Percentiles rank a stretch among this genome's conserved stretches.
Evolutionary conservation across 2,329 filamentous ascomycete genomes (phyloP).

Genomic region (Botryosphaeria dothidea): DNA sequence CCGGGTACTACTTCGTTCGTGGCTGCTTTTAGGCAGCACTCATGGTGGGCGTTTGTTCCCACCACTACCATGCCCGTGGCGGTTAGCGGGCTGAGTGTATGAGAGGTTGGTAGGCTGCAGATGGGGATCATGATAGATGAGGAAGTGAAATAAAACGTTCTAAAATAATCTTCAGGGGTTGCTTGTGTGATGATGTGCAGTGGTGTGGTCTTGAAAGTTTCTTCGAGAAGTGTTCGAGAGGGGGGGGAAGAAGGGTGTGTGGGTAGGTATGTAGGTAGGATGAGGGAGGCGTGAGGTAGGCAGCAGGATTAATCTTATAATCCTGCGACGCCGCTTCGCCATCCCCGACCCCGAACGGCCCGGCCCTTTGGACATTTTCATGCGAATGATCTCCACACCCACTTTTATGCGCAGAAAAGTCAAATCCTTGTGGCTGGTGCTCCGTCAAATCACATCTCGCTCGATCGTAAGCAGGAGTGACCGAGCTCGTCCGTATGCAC

Average conservation of each 20-base stretch:
- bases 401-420: no score
- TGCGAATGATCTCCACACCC: no score
- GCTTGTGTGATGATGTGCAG: no score
- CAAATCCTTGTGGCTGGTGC: no score
- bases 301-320: neutral
- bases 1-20: no score
- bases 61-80: neutral
- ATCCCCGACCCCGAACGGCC: neutral
- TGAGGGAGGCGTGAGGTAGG: neutral
- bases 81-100: neutral
- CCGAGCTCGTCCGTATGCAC: no score
- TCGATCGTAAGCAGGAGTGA: neutral
- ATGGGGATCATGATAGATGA: conserved; percentile 9
- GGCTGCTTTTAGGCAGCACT: neutral
- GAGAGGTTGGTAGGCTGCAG: conserved; percentile 3
- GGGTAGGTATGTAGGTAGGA: neutral
- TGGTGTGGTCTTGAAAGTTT: no score
- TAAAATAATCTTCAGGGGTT: neutral
- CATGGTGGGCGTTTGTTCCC: neutral
- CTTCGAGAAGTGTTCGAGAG: no score
- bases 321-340: neutral
- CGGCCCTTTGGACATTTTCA: neutral
- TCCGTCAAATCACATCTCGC: neutral
- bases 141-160: neutral
- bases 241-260: neutral